Base-by-base conservation (phyloP, 2,329 filamentous ascomycete genomes). In the Alternaria triticimaculans region DNA sequence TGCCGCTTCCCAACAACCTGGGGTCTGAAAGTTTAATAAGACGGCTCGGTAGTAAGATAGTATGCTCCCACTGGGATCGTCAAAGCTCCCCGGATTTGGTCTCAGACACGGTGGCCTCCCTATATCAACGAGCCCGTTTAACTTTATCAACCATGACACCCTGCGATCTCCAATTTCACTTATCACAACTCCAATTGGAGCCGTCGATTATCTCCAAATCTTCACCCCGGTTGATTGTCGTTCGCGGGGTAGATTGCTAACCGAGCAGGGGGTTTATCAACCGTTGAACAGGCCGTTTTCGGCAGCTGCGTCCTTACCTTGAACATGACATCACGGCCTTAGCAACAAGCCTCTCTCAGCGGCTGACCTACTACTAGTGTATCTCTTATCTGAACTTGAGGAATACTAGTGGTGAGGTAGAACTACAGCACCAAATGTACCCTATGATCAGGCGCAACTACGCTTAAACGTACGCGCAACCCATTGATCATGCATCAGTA, bases 161-260 rank as follows among this genome's bases (percentile, higher is more conserved):
- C 5, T 15, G 30, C 15, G 3, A 48, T 58, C 60, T 62, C 60
- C 60, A 59, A 62, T 12, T 59, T 30, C 58, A 3, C 58, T 62
- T 55, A 62, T 62, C 60, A 11, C 30, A 12, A 54, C 55, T 48
- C 55, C 49, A 59, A 59, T 59, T 58, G 55, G 60, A 62, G 60
- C 41, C 21, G 33, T 50, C 26, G n/a, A 15, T 6, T 37, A 7
- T 46, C 55, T 62, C 55, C 25, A 62, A 54, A 2, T 43, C 45
- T 14, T 12, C 3, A 48, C 30, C 49, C 44, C 2, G 30, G 41
- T 21, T 46, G 5, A 58, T 59, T 62, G 55, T 54, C 55, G 54
- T 49, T 46, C 48, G 55, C 41, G 60, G 49, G 55, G 60, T 54
- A 59, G 60, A 62, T 59, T 62, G 55, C 48, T 62, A 55, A 45